These are phyloP conservation scores for Yamadazyma spencermartinsiae DNA, from an alignment of 1,139 yeast genomes.

Conservation along the genomic window DNA sequence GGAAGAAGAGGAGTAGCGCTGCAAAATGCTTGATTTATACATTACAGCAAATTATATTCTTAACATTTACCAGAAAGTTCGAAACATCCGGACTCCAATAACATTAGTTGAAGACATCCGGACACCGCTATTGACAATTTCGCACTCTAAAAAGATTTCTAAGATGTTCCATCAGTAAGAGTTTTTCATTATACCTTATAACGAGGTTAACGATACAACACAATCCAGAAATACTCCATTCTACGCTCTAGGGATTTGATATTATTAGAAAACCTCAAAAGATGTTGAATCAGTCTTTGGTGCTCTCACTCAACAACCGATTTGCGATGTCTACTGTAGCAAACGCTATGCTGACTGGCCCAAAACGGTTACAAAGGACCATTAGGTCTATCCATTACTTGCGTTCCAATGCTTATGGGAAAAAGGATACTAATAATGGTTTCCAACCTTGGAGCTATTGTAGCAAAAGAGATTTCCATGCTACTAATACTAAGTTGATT, in stretches of 20 bases:
- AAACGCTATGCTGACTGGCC: neutral
- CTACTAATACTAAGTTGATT: conserved; percentile 15
- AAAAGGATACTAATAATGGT: neutral
- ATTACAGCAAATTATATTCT: no score
- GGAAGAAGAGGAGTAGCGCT: no score
- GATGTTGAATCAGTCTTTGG: conserved; percentile 1
- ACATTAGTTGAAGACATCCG: neutral
- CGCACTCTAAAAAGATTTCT: neutral
- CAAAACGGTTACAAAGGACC: neutral
- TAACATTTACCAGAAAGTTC: no score
- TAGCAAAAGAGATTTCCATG: neutral
- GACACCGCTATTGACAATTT: neutral
- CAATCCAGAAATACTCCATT: neutral
- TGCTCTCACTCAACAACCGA: neutral
- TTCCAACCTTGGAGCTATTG: neutral
- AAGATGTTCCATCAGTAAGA: neutral
- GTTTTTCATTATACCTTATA: neutral
- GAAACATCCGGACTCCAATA: conserved; percentile 1
- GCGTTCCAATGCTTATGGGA: neutral
- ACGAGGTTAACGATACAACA: neutral
- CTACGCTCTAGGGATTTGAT: neutral
- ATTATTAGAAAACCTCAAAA: neutral
- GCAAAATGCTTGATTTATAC: no score
- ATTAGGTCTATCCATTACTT: neutral
- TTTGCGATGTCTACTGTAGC: neutral